Conservation (phyloP, 345 rosid genomes). For the Nephelium lappaceum region DNA sequence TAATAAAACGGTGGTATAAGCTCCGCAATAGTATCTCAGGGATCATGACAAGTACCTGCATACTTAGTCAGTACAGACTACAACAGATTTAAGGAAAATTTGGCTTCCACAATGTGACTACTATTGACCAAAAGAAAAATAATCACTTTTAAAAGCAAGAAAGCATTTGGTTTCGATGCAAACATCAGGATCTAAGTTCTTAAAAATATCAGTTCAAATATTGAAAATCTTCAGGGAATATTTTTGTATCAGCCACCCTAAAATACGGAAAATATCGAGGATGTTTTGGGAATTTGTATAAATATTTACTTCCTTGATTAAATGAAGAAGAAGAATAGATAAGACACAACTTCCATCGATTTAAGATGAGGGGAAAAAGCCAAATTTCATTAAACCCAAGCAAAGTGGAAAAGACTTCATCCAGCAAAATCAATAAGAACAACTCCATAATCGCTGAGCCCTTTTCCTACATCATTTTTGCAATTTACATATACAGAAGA, state of each 20-base stretch:
- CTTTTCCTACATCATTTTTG: background rate
- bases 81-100: slow-evolving; percentile 23
- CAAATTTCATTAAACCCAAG: background rate
- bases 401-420: slow-evolving; percentile 10
- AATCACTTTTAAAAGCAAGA: no score
- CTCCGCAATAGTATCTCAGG: slow-evolving; percentile 70
- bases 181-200: no score
- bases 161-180: no score
- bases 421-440: slow-evolving; percentile 9
- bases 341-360: background rate
- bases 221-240: no score
- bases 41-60: slow-evolving; percentile 94
- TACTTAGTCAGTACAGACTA: slow-evolving; percentile 14
- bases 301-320: no score
- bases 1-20: slow-evolving; percentile 87
- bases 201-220: no score
- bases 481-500: background rate
- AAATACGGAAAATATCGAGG: no score
- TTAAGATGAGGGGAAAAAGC: background rate
- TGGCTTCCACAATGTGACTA: slow-evolving; percentile 10
- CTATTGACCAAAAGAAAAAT: background rate
- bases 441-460: background rate
- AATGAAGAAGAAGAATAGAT: background rate
- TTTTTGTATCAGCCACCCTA: no score
- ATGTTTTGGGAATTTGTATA: no score